Conservation (phyloP, 2,329 filamentous ascomycete species). For the Fusarium vanettenii region DNA sequence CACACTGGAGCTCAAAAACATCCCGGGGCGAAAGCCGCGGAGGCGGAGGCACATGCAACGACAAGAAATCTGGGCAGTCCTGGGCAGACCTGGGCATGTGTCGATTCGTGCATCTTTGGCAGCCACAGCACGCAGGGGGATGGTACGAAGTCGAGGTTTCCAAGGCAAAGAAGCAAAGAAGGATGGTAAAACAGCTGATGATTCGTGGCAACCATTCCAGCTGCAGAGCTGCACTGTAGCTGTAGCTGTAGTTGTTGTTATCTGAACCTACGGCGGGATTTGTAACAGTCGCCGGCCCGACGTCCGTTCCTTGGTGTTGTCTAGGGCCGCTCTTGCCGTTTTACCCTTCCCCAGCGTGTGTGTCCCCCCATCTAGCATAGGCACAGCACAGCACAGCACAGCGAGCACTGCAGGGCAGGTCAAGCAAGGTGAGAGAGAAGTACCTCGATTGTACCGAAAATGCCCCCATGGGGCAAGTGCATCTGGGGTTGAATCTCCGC, state of each 20-base stretch:
- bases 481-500: conserved; percentile 37
- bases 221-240: not conserved
- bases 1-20: not conserved
- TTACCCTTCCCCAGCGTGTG: not conserved
- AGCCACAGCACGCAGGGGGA: conserved; percentile 22
- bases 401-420: not conserved
- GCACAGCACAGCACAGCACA: not conserved
- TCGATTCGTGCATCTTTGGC: conserved; percentile 12
- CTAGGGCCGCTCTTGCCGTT: not conserved
- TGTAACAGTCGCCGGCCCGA: not conserved
- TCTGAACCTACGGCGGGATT: not conserved
- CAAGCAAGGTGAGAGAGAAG: not conserved
- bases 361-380: not conserved
- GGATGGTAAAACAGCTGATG: conserved; percentile 13
- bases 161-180: conserved; percentile 2
- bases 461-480: conserved; percentile 33
- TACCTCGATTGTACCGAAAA: conserved; percentile 2
- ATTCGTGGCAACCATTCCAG: not conserved
- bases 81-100: conserved; percentile 24
- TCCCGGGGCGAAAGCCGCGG: not conserved
- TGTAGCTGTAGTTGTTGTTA: not conserved
- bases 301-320: not conserved
- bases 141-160: not conserved
- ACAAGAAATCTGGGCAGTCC: conserved; percentile 22
- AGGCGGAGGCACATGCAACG: conserved; percentile 2